Base-by-base conservation (phyloP, 2,329 filamentous ascomycete species). In the Pestalotiopsis sp. region DNA sequence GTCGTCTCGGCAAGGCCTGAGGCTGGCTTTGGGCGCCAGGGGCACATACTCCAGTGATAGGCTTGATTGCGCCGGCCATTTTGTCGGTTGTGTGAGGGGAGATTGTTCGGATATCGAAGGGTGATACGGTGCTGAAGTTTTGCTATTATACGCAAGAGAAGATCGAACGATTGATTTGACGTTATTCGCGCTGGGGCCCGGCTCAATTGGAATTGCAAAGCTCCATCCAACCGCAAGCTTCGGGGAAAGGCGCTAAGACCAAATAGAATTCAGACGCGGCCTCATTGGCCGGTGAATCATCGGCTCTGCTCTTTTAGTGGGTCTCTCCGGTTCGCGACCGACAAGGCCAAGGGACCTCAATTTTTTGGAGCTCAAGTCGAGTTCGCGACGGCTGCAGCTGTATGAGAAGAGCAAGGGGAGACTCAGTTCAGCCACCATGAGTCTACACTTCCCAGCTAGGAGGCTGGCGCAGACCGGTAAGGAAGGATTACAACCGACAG, bases 401-500 rank as follows among this genome's bases (percentile, higher is more conserved):
- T 13, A 31, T n/a, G 38, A 12, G 64, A 63, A 12, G 38, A 6
- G 41, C 38, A 56, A 56, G 62, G 62, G 20, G 23, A 64, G 36
- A 62, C 60, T 58, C 64, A 66, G 70, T 65, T 67, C 71, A 71
- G 71, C 72, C 76, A 76, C 72, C 77, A 94, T 93, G 91, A 92
- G 85, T 81, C 80, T 91, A 75, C 86, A 87, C 79, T 82, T 90
- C 77, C 89, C 90, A 73, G 84, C 89, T 75, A 83, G 88, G 83
- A 87, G 87, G 82, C 82, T 91, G 74, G 83, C 86, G 68, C 83
- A 84, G 76, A 83, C 86, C 78, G 88, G 91, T 93, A 85, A 68
- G 84, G 72, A 56, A 27, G 27, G 27, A 27, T 27, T 27, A 27
- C 27, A 27, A 27, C 27, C 27, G 27, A 27, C 27, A 27, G 4